phyloP scores from a whole-genome alignment of 106 monocot species.

The Apostasia shenzhenica region DNA sequence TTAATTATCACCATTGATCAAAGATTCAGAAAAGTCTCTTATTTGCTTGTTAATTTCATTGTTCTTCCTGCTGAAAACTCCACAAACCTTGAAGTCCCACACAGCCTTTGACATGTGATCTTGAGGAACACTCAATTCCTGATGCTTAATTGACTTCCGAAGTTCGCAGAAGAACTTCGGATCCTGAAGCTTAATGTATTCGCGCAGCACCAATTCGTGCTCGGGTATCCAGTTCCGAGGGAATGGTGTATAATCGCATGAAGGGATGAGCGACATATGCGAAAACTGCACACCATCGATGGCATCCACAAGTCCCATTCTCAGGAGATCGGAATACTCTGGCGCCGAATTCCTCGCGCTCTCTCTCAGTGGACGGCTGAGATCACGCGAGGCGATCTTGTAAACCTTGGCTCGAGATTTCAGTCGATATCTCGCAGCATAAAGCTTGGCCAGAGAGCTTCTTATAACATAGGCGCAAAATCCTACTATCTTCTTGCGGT shows the following conservation, averaged over 20 bases:
- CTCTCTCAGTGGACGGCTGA: conserved; percentile 73
- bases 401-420: conserved; percentile 98
- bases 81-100: conserved; percentile 74
- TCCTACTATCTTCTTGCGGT: conserved; percentile 89
- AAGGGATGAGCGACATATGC: conserved; percentile 79
- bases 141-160: conserved; percentile 43
- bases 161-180: conserved; percentile 78
- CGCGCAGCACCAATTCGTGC: conserved; percentile 55
- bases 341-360: conserved; percentile 57
- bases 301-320: conserved; percentile 92
- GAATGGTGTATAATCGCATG: conserved; percentile 90
- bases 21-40: neutral
- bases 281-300: conserved; percentile 96
- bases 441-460: conserved; percentile 92
- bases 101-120: conserved; percentile 66
- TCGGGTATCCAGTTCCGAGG: conserved; percentile 82
- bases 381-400: conserved; percentile 71
- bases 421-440: conserved; percentile 86
- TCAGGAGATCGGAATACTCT: conserved; percentile 87
- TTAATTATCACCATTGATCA: neutral
- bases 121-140: conserved; percentile 56
- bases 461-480: conserved; percentile 93
- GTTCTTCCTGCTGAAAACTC: conserved; percentile 34
- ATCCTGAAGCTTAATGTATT: conserved; percentile 76
- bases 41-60: conserved; percentile 4